A percentile compares a stretch with the other conserved stretches of the same genome.
Conservation (phyloP, 179 eudicot species). For the Pouteria campechiana region DNA sequence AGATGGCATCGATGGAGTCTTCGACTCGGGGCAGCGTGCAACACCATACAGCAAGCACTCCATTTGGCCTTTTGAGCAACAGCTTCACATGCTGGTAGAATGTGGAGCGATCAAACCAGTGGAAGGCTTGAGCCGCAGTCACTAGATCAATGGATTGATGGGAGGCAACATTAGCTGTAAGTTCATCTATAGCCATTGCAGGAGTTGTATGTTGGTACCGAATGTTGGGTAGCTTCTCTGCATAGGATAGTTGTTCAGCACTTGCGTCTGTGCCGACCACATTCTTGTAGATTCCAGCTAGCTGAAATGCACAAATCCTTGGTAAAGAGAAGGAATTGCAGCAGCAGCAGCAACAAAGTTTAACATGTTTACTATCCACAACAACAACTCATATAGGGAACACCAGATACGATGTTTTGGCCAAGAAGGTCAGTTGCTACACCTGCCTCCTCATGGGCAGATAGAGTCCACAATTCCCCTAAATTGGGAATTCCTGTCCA, state of each 20-base stretch:
- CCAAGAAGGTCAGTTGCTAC: too few species aligned
- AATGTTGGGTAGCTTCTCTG: slow-evolving; percentile 58
- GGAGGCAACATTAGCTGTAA: slow-evolving; percentile 18
- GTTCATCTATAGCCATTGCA: slow-evolving; percentile 25
- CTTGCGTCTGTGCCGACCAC: slow-evolving; percentile 81
- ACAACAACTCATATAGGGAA: too few species aligned
- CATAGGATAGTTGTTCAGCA: slow-evolving; percentile 55
- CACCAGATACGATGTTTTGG: too few species aligned
- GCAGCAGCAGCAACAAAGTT: too few species aligned
- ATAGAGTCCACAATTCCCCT: too few species aligned
- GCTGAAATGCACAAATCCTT: slow-evolving; percentile 17
- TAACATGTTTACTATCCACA: too few species aligned
- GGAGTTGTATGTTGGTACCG: slow-evolving; percentile 45
- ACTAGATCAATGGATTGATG: slow-evolving; percentile 45
- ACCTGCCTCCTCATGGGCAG: too few species aligned
- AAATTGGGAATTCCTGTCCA: too few species aligned
- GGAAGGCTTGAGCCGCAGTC: slow-evolving; percentile 72
- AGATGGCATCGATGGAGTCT: slow-evolving; percentile 30
- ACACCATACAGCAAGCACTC: slow-evolving; percentile 84
- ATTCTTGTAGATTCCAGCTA: slow-evolving; percentile 52
- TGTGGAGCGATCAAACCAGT: slow-evolving; percentile 64
- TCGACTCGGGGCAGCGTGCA: slow-evolving; percentile 49
- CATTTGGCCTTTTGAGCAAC: slow-evolving; percentile 60
- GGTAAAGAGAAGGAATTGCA: neutral
- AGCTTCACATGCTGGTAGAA: slow-evolving; percentile 48